A percentile compares a stretch with the other conserved stretches of the same genome.
These are phyloP conservation scores for Alternaria brassicicola DNA, from an alignment of 2,329 filamentous ascomycete genomes.

Conservation along the genomic window DNA sequence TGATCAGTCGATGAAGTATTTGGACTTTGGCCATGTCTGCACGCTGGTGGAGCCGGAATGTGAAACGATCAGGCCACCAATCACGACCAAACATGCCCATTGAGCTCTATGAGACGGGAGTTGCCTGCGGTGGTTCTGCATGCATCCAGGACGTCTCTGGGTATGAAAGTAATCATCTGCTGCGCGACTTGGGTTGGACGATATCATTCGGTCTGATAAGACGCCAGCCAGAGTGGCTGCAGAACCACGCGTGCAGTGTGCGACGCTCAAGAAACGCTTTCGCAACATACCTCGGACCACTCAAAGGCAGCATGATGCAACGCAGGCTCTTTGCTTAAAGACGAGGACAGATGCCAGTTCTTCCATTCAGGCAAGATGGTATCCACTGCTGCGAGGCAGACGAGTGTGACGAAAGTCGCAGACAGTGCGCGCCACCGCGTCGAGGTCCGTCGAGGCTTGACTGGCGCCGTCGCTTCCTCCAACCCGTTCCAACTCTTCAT, in stretches of 20 bases:
- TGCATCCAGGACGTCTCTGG: neutral
- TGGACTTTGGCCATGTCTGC: neutral
- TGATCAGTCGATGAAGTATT: slow-evolving; percentile 17
- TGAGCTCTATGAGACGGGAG: neutral
- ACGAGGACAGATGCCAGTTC: slow-evolving; percentile 9
- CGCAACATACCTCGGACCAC: slow-evolving; percentile 34
- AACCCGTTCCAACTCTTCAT: slow-evolving; percentile 33
- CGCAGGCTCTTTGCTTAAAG: slow-evolving; percentile 2
- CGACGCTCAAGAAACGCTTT: slow-evolving; percentile 5
- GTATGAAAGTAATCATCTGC: slow-evolving; percentile 2
- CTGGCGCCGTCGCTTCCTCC: slow-evolving; percentile 12
- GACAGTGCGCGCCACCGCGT: slow-evolving; percentile 17
- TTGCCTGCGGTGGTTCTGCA: neutral
- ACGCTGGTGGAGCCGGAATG: neutral
- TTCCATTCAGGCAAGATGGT: slow-evolving; percentile 24
- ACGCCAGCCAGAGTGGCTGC: slow-evolving; percentile 6
- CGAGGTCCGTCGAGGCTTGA: slow-evolving; percentile 17
- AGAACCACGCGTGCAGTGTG: slow-evolving; percentile 7
- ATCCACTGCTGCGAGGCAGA: slow-evolving; percentile 26
- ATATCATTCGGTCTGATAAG: slow-evolving; percentile 11
- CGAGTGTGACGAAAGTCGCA: slow-evolving; percentile 23
- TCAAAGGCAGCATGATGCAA: slow-evolving; percentile 15
- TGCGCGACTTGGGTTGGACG: neutral
- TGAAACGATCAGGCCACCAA: neutral
- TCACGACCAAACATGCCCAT: neutral